Conservation (phyloP, 116 monocot genomes). For the Dioscorea cayenensis region DNA sequence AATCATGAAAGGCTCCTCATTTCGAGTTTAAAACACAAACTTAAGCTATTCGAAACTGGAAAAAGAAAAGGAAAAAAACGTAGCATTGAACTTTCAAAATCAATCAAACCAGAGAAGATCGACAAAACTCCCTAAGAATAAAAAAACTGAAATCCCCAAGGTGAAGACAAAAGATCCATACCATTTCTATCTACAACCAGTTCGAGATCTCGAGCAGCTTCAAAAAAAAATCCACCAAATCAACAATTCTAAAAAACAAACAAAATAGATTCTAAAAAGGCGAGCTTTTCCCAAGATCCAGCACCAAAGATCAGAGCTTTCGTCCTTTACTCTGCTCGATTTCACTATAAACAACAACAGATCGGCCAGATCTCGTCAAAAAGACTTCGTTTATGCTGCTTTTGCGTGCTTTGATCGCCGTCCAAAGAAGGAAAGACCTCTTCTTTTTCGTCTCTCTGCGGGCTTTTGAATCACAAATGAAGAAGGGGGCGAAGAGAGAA, state of each 20-base stretch:
- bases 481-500: background rate
- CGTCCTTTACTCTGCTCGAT: background rate
- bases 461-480: background rate
- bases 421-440: background rate
- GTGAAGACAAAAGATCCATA: background rate
- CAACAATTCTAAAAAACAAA: background rate
- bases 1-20: background rate
- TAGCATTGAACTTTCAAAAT: background rate
- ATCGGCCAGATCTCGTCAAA: background rate
- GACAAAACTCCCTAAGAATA: background rate
- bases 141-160: background rate
- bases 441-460: background rate
- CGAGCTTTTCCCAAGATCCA: background rate
- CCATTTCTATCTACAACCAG: background rate
- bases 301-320: background rate
- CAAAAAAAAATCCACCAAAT: background rate
- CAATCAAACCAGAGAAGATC: background rate
- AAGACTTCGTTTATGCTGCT: background rate
- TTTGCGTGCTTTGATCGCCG: background rate
- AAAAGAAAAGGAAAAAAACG: too few relatives aligned
- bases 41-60: background rate
- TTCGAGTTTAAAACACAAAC: background rate
- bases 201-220: background rate
- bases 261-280: background rate
- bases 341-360: background rate